Evolutionary conservation across 371 early-diverging fungal species (phyloP).

Genomic region (Mucor saturninus): DNA sequence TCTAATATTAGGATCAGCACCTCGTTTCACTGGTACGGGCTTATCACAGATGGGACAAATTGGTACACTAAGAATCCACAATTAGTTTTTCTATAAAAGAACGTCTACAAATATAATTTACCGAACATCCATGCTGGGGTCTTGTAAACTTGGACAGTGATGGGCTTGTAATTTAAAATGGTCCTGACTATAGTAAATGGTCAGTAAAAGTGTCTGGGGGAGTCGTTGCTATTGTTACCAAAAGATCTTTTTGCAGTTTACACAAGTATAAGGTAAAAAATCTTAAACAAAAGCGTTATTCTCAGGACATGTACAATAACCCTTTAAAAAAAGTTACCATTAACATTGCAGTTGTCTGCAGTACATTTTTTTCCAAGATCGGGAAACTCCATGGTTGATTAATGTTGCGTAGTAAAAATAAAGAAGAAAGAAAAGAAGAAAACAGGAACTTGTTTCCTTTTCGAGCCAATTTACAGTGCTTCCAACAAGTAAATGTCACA

Average conservation of each 20-base stretch:
- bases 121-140: constrained; percentile 55
- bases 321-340: constrained; percentile 30
- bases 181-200: constrained; percentile 46
- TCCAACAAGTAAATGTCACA: too few species aligned
- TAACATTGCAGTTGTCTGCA: constrained; percentile 46
- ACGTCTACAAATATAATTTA: constrained; percentile 12
- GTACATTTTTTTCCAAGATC: constrained; percentile 63
- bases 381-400: constrained; percentile 52
- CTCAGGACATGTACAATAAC: not conserved
- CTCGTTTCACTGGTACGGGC: constrained; percentile 68
- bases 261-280: constrained; percentile 65
- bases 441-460: constrained; percentile 6
- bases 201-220: too few species aligned
- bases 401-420: not conserved
- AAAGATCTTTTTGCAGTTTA: constrained; percentile 57
- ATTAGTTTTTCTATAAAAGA: not conserved
- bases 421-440: not conserved
- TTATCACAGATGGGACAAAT: constrained; percentile 67
- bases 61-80: constrained; percentile 49
- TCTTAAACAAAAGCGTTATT: constrained; percentile 30
- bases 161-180: constrained; percentile 67
- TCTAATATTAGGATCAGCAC: constrained; percentile 67
- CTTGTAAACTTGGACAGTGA: constrained; percentile 50
- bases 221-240: constrained; percentile 42
- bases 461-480: too few species aligned